Evolutionary conservation across 331 rosid species (phyloP).

Genomic region (Quercus tomentella): DNA sequence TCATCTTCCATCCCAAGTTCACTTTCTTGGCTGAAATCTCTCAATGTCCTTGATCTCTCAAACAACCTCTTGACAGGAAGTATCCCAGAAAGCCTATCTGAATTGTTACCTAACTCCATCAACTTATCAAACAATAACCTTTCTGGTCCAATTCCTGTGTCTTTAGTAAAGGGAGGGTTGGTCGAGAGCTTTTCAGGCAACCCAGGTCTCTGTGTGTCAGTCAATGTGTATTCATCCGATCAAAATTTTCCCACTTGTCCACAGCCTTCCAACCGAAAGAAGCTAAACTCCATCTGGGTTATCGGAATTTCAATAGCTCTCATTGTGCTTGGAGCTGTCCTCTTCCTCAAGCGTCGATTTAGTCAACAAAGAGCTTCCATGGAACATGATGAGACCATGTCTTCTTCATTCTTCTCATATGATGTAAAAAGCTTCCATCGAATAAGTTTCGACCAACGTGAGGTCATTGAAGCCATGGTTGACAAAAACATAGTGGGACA

Average conservation of each 20-base stretch:
- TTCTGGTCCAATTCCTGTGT: slow-evolving; percentile 81
- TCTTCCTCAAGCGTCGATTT: slow-evolving; percentile 59
- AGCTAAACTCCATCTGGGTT: slow-evolving; percentile 68
- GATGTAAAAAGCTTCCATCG: slow-evolving; percentile 88
- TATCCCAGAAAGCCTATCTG: slow-evolving; percentile 77
- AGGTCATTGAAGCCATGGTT: slow-evolving; percentile 65
- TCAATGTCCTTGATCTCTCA: slow-evolving; percentile 94
- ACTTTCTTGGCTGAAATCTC: slow-evolving; percentile 54
- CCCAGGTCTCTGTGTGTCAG: slow-evolving; percentile 66
- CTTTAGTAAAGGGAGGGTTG: slow-evolving; percentile 76
- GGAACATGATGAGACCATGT: slow-evolving; percentile 62
- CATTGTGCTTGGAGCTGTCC: slow-evolving; percentile 54
- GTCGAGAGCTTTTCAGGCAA: slow-evolving; percentile 85
- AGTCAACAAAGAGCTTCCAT: slow-evolving; percentile 41
- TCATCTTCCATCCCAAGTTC: slow-evolving; percentile 72
- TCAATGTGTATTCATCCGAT: slow-evolving; percentile 43
- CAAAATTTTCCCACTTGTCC: slow-evolving; percentile 55
- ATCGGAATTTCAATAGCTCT: slow-evolving; percentile 55
- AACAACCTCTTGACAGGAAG: slow-evolving; percentile 69
- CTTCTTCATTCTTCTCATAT: slow-evolving; percentile 58
- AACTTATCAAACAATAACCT: slow-evolving; percentile 79
- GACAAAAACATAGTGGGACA: slow-evolving; percentile 87
- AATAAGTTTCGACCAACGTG: slow-evolving; percentile 61
- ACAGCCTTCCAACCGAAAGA: slow-evolving; percentile 31
- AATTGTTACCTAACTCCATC: slow-evolving; percentile 74